Evolutionary conservation across 306 rosid genomes (phyloP).

Genomic region (Mucuna pruriens): DNA sequence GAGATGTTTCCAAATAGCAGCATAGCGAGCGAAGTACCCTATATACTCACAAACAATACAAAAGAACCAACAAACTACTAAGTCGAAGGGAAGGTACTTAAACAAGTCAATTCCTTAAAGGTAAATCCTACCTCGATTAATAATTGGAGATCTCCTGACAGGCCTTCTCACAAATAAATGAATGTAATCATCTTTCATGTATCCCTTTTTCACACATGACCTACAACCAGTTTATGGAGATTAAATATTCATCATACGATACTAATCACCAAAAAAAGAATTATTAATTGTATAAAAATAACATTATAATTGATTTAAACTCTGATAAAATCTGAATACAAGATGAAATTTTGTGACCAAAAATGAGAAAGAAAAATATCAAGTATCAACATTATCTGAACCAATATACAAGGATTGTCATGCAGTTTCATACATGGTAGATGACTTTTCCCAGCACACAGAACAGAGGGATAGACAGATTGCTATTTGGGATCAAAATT

Average conservation of each 20-base stretch:
- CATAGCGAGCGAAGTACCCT: conserved; percentile 97
- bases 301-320: conserved; percentile 18
- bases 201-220: conserved; percentile 92
- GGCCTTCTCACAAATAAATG: conserved; percentile 86
- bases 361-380: not conserved
- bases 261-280: not conserved
- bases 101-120: conserved; percentile 23
- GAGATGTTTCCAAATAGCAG: conserved; percentile 78
- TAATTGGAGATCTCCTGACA: conserved; percentile 89
- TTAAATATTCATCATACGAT: conserved; percentile 12
- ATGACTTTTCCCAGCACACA: not conserved
- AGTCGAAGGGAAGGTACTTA: conserved; percentile 15
- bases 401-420: not conserved
- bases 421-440: not conserved
- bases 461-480: not conserved
- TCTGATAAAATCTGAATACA: not conserved
- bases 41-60: conserved; percentile 26
- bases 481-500: not conserved
- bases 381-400: not conserved
- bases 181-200: conserved; percentile 86
- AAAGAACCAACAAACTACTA: conserved; percentile 17
- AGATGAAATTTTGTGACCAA: not conserved
- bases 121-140: conserved; percentile 74
- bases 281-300: conserved; percentile 3
- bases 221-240: conserved; percentile 45